Base-by-base conservation (phyloP, 1,284 basidiomycete species). In the Mixia osmundae region DNA sequence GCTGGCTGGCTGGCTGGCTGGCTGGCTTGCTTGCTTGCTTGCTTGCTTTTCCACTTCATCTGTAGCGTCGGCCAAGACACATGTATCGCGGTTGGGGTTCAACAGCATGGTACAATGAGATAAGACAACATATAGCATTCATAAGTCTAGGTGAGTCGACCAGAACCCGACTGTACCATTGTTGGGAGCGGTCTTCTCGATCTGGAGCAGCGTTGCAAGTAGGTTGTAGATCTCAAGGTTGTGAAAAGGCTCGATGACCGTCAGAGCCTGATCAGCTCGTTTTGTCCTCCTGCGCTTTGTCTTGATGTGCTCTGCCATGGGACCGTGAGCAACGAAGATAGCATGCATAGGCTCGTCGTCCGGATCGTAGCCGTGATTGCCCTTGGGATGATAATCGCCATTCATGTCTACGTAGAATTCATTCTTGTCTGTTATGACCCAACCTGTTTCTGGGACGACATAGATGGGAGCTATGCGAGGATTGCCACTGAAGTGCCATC, bases 201-300 rank as follows among this genome's bases (percentile, higher is more conserved):
- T 65, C 2, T 68, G 70, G 25, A 87, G 58, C 31, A 87, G 58
- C 49, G 68, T 71, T 57, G 72, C 67, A 36, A 87, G 64, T 14
- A 89, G 67, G 43, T 72, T 72, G 54, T 85, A 85, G 24, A 89
- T 59, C 57, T 89, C 70, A 26, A 83, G 68, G 46, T 87, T 89
- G 51, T 62, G 54, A 56, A 89, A 87, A 7, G 68, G 67, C 22
- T 76, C 63, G 61, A 83, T 72, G 39, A 82, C 64, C 49, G 72
- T 71, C 19, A 70, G 65, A 46, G 68, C 67, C 67, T 61, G n/a
- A n/a, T n/a, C n/a, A n/a, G n/a, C 6, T 61, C 9, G 21, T n/a
- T 20, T 33, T 36, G 46, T 48, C 25, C 57, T 59, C 45, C 66
- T 62, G 9, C 11, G 22, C 35, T 65, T 52, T 2, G 61, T 58